Conservation (phyloP, 352 stramenopile genomes). For the Phytophthora megakarya region DNA sequence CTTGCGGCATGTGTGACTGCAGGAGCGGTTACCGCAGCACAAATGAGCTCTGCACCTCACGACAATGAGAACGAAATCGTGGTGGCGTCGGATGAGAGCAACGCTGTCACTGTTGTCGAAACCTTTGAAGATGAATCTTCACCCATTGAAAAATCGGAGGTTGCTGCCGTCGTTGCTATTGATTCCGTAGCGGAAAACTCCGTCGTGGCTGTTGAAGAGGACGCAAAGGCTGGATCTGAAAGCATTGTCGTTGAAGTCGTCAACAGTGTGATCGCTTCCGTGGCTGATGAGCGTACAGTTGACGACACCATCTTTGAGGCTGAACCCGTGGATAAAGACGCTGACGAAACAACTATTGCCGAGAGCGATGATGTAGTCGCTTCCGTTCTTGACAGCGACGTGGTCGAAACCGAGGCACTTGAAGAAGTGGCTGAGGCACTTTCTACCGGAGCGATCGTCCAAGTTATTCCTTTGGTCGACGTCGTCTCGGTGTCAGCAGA, state of each 20-base stretch:
- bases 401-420: background rate
- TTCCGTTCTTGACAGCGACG: too few relatives aligned
- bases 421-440: background rate
- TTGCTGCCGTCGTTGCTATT: background rate
- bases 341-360: background rate
- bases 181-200: background rate
- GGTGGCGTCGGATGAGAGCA: background rate
- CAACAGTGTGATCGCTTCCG: background rate
- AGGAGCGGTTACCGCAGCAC: background rate
- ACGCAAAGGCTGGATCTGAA: background rate
- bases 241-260: background rate
- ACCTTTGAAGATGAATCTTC: background rate
- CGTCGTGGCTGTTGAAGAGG: background rate
- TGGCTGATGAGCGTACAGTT: background rate
- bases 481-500: background rate
- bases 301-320: background rate
- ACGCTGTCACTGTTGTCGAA: background rate
- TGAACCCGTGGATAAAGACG: background rate
- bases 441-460: background rate
- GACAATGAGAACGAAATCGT: background rate
- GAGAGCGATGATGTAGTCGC: background rate
- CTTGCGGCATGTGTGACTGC: constrained; percentile 7
- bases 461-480: background rate
- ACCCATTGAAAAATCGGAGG: background rate
- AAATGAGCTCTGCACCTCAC: background rate